phyloP scores from a whole-genome alignment of 2,329 filamentous ascomycete genomes.

The Colletotrichum zoysiae region DNA sequence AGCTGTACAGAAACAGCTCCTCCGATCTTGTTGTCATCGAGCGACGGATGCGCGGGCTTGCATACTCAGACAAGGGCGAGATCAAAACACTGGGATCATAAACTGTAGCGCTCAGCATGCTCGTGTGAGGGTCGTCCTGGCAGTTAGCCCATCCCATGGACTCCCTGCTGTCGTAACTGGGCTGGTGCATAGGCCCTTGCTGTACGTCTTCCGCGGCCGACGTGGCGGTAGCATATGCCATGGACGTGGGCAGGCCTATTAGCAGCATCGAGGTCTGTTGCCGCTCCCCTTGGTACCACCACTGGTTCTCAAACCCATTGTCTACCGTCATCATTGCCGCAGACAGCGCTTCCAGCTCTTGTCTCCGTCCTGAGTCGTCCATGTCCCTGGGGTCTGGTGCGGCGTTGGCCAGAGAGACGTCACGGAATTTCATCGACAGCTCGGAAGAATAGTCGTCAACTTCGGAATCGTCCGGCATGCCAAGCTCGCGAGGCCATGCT shows the following conservation, averaged over 20 bases:
- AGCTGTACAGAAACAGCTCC: conserved; percentile 52
- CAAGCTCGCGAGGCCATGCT: conserved; percentile 49
- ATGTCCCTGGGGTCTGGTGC: conserved; percentile 7
- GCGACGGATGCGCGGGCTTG: conserved; percentile 48
- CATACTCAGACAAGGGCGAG: conserved; percentile 54
- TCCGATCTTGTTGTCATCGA: conserved; percentile 57
- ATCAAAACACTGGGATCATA: conserved; percentile 46
- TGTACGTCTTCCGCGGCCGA: conserved; percentile 16
- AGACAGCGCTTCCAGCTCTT: conserved; percentile 62
- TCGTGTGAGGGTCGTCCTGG: conserved; percentile 24
- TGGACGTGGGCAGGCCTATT: conserved; percentile 45
- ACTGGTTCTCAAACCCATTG: conserved; percentile 69
- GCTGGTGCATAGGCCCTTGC: conserved; percentile 13
- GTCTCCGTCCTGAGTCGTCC: conserved; percentile 32
- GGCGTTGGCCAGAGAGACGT: conserved; percentile 17
- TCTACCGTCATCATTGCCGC: conserved; percentile 69
- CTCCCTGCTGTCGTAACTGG: conserved; percentile 15
- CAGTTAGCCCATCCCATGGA: conserved; percentile 49
- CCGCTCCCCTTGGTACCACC: conserved; percentile 65
- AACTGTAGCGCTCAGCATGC: conserved; percentile 32
- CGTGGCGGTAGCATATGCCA: conserved; percentile 22
- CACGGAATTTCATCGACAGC: conserved; percentile 38
- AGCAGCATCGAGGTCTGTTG: conserved; percentile 44
- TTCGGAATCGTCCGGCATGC: conserved; percentile 29
- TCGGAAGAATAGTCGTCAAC: conserved; percentile 35